Evolutionary conservation across 179 eudicot species (phyloP).

Genomic region (Carnegiea gigantea): DNA sequence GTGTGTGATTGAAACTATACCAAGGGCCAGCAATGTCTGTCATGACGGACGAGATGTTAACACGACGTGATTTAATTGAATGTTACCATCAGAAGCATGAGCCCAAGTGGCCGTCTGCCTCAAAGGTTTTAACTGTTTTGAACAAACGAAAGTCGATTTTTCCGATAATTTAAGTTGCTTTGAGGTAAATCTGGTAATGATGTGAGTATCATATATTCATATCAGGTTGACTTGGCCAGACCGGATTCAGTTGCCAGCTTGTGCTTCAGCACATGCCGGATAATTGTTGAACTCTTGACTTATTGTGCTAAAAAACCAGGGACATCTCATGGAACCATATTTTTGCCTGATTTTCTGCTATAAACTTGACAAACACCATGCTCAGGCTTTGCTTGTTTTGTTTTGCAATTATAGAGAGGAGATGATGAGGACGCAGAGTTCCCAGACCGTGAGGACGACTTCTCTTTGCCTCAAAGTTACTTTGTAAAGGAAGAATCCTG

Average conservation of each 20-base stretch:
- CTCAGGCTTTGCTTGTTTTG: background rate
- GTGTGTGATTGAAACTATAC: background rate
- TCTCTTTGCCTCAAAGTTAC: constrained; percentile 76
- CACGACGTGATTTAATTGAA: background rate
- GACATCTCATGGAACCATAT: too few species aligned
- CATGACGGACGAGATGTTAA: background rate
- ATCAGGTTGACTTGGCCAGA: too few species aligned
- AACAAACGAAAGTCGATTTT: too few species aligned
- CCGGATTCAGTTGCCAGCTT: too few species aligned
- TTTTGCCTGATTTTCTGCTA: too few species aligned
- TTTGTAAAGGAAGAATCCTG: constrained; percentile 68
- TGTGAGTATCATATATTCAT: too few species aligned
- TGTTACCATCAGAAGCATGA: too few species aligned
- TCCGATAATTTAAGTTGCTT: background rate
- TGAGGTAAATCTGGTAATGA: background rate
- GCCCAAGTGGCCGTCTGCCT: too few species aligned
- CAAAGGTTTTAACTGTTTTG: too few species aligned
- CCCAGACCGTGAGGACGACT: constrained; percentile 77
- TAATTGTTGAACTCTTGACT: too few species aligned
- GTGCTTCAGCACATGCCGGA: too few species aligned
- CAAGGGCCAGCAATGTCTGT: background rate
- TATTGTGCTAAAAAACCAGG: too few species aligned
- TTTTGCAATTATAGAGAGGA: constrained; percentile 50
- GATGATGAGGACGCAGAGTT: constrained; percentile 83
- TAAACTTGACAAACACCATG: background rate